Evolutionary conservation across 139 green algal species (phyloP), one percentile per base, ranked within the genome.

Genomic region (Tetraselmis striata): DNA sequence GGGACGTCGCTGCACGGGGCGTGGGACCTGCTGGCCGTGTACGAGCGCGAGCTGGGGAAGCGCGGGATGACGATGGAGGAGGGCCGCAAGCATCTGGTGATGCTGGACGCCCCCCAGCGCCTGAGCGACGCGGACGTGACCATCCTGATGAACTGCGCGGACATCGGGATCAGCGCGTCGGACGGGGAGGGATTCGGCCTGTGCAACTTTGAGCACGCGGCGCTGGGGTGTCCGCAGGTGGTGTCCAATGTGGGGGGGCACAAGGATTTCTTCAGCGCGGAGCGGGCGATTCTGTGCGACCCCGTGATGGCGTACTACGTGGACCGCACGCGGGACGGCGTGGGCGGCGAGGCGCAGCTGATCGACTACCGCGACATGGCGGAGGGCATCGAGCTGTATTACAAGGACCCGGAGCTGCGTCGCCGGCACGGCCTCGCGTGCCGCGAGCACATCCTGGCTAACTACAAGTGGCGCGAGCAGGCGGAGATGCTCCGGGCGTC

Each of bases 181-280:
- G 81, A 85, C 76, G 81, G 81, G 1, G 81, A 85, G 76, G 81
- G 81, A 25, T 78, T 81, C 5, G 81, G 81, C 26, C 45, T 85
- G 32, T 85, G 81, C 81, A 81, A 76, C 2, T 78, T 85, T 24
- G 81, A 85, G 77, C 76, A 77, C 1, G 81, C 76, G 1, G 81
- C 45, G 2, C 27, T 81, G 1, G 81, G 81, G 27, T 45, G 78
- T 1, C 81, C 81, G 2, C 81, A 85, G 32, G 45, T 85, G n/a
- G 81, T 81, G 76, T 77, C 81, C 0, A 28, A 29, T 28, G 76
- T 85, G 11, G 81, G 81, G 18, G 81, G 81, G 1, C 81, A 82
- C 77, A 31, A 82, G 76, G 75, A 85, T n/a, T 81, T 81, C 45
- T 80, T 85, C 24, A 77, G 81, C 32, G 81, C 81, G 2, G 27